Conservation (phyloP, 108 stramenopile genomes). For the Parmales sp. region DNA sequence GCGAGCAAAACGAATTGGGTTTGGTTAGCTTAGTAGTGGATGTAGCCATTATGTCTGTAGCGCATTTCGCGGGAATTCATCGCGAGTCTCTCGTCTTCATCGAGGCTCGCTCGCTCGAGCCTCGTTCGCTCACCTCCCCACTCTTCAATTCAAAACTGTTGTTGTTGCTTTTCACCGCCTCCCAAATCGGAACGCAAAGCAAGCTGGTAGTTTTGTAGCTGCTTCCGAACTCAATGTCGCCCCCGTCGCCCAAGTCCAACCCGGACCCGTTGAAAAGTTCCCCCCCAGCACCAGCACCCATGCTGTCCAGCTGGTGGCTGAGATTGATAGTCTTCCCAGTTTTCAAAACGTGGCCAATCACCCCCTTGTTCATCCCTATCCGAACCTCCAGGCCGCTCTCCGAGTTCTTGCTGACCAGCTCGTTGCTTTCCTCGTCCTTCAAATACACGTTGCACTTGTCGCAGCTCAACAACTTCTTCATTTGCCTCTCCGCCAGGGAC, state of each 20-base stretch:
- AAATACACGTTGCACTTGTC: background rate
- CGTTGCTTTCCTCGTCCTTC: background rate
- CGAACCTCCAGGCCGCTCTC: background rate
- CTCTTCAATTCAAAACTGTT: too few species aligned
- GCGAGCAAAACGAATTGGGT: too few species aligned
- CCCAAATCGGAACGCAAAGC: conserved; percentile 1
- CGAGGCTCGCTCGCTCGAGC: too few species aligned
- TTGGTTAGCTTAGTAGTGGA: too few species aligned
- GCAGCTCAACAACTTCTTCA: background rate
- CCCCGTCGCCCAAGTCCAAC: background rate
- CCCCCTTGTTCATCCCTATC: background rate
- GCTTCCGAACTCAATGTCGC: background rate
- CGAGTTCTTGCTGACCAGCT: background rate
- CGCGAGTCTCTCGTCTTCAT: too few species aligned
- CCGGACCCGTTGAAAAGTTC: too few species aligned
- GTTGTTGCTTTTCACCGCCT: too few species aligned
- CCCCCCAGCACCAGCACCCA: too few species aligned
- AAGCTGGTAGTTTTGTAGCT: background rate
- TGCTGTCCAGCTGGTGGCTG: background rate
- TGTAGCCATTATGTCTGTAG: too few species aligned
- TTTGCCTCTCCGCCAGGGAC: background rate
- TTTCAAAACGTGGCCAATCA: background rate
- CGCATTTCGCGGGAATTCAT: too few species aligned
- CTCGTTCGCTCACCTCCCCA: background rate
- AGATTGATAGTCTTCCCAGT: background rate